Evolutionary conservation across 1,284 basidiomycete genomes (phyloP), one percentile per base, ranked within the genome.

Genomic region (Apiotrichum domesticum): DNA sequence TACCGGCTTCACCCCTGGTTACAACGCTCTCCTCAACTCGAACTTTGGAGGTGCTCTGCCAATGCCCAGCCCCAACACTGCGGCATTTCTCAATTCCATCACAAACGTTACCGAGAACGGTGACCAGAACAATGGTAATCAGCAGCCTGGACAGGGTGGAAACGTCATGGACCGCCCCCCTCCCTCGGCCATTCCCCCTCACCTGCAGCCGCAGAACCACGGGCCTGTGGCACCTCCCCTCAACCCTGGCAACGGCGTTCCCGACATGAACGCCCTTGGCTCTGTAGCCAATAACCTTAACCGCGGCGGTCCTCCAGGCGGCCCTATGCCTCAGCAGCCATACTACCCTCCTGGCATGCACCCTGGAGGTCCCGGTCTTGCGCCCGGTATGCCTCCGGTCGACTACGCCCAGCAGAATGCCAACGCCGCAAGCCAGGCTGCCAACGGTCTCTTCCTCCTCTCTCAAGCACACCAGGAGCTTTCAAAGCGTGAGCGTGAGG

Each of bases 391-490:
- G 54, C 37, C 39, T 6, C 63, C 62, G 33, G 69, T 67, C 13
- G 72, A 73, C 57, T 76, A 71, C 46, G 71, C 71, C 5, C 72
- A 76, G 49, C 74, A 74, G 56, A 68, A 65, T 34, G 73, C 72
- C 57, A 74, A 74, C 42, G 74, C 74, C 3, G 74, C 74, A 3
- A 69, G 66, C 44, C 74, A 76, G 62, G 88, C 90, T 37, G 87
- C 91, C 54, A 94, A 93, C 70, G 93, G 93, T 15, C 84, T 97
- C 46, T 97, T 94, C 80, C 80, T 97, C 49, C 84, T 97, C 56
- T 88, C 86, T 6, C 91, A 96, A 74, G 92, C 92, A 29, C 92
- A 95, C 70, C 90, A 95, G 72, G 92, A 96, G 80, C 84, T 96
- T 56, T 89, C 90, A n/a, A 95, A 95, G 79, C 85, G 90, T 32